Percentiles rank a stretch among this genome's conserved stretches.
These are phyloP conservation scores for Pseudomonodictys pantanalensis DNA, from an alignment of 495 filamentous ascomycete genomes.

Conservation along the genomic window DNA sequence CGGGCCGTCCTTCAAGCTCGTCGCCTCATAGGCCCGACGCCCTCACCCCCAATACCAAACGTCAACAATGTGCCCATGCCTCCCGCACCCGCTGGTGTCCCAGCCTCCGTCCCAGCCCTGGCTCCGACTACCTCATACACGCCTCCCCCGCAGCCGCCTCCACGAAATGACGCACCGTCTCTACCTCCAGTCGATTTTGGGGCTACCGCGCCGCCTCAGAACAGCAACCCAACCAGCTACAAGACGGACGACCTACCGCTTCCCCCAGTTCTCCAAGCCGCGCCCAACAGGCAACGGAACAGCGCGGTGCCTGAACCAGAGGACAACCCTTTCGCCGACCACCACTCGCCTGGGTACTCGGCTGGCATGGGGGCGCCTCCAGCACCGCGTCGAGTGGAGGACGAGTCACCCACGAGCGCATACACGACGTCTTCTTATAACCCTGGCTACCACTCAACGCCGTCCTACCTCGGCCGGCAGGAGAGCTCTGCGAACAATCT, in stretches of 20 bases:
- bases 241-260: constrained; percentile 22
- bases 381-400: constrained; percentile 1
- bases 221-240: not conserved
- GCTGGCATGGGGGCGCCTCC: constrained; percentile 15
- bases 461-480: constrained; percentile 27
- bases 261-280: constrained; percentile 28
- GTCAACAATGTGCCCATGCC: constrained; percentile 12
- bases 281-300: constrained; percentile 6
- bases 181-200: constrained; percentile 19
- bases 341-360: constrained; percentile 26
- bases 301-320: constrained; percentile 1
- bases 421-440: constrained; percentile 6
- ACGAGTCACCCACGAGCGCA: not conserved
- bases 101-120: constrained; percentile 6
- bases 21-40: constrained; percentile 31
- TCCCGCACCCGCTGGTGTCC: not conserved
- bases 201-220: not conserved
- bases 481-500: constrained; percentile 26
- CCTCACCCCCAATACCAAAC: constrained; percentile 30
- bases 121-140: not conserved
- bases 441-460: constrained; percentile 21
- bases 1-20: constrained; percentile 71
- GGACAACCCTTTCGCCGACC: constrained; percentile 39
- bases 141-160: constrained; percentile 14
- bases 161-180: constrained; percentile 6